Evolutionary conservation across 1,284 basidiomycete species (phyloP), one percentile per base, ranked within the genome.

Genomic region (Heliocybe sulcata): DNA sequence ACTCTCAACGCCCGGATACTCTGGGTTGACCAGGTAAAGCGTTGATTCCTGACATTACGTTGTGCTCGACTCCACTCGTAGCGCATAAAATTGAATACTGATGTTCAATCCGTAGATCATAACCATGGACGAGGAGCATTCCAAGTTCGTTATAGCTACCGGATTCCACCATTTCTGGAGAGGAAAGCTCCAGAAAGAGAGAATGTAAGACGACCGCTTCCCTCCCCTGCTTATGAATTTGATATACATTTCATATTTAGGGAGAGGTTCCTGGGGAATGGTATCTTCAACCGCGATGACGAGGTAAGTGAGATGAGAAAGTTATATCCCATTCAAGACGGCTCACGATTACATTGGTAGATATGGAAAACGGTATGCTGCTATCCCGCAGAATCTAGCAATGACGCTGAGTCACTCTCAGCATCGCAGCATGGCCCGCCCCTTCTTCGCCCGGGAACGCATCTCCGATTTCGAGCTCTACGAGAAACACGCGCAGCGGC

Each of bases 241-340:
- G 22, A 12, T 54, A 23, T 45, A 31, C 19, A 25, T 33, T 27
- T 16, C 51, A 31, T 52, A 56, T 51, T 1, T 64, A 87, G 85
- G 74, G 85, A 87, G 61, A 77, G 71, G 29, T 82, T 88, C 63
- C 70, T 87, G 26, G 86, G 85, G 2, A 73, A 79, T 59, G 86
- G 86, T 10, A 87, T 89, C 51, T 88, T 89, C 68, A 88, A 89
- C 60, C 75, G 85, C 22, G 84, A 86, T 65, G 85, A 83, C 63
- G 77, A 83, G 68, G 81, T 81, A 42, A 42, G 61, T 66, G 72
- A 60, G 38, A 19, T 22, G 22, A 4, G 10, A 12, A 16, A n/a
- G 14, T 25, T 16, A 26, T 6, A 25, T 22, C 47, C 23, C 58
- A 25, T 49, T 51, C 26, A 35, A 47, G 29, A 25, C 49, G 56